Base-by-base conservation (phyloP, 2,329 filamentous ascomycete species). In the Fusarium tupiense region DNA sequence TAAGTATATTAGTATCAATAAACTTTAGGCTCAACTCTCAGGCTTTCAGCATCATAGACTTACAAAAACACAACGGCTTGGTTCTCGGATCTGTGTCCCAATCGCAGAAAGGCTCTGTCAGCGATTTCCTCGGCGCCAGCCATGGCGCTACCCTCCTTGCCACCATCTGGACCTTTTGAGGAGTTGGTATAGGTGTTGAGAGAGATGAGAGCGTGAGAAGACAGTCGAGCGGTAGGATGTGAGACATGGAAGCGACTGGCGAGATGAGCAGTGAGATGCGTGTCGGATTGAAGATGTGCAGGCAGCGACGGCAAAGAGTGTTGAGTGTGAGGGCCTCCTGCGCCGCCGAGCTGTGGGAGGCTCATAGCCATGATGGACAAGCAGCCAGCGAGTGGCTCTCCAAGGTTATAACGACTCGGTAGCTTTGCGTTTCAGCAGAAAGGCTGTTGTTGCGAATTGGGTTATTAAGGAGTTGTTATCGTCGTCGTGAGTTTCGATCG, bases 161-260 rank as follows among this genome's bases (percentile, higher is more conserved):
- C 92, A 76, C 96, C 96, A 93, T 98, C 94, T 8, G 93, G 91
- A 29, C 95, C 96, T 80, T 95, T 95, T 62, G 92, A 89, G 2
- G 96, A 96, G 17, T 94, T 94, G 17, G 94, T 96, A 82, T 97
- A 98, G 26, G 95, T 99, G 86, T 99, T 99, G 74, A 99, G 87
- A 60, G 94, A 93, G 80, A 99, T 92, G 77, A 98, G 88, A 56
- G 93, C 96, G 81, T 98, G 95, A 2, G 95, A 97, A 2, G 95
- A 98, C 24, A 99, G 90, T 56, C 91, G 91, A 61, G 96, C 94
- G 2, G 95, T 97, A 16, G 96, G 95, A 67, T 96, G 86, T 61
- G 94, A 93, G 61, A 97, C 93, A 85, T 99, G 96, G 83, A 98
- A 99, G 61, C 96, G 94, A 82, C 90, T 94, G 77, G 93, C 94